Base-by-base conservation (phyloP, 371 early-diverging fungal species). In the Mortierella sp. region DNA sequence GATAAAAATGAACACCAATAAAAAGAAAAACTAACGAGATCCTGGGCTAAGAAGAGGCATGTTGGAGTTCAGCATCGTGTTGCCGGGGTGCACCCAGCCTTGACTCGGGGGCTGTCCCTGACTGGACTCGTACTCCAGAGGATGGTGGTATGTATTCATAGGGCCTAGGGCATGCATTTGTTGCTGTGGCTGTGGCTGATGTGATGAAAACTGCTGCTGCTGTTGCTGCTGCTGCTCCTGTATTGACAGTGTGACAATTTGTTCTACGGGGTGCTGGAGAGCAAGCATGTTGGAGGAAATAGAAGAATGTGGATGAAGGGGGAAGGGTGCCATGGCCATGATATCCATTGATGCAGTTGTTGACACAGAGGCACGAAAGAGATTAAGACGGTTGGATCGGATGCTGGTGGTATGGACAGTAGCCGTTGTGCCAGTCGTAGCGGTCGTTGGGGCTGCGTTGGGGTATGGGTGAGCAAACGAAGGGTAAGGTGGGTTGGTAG, bases 331-430 rank as follows among this genome's bases (percentile, higher is more conserved):
- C 60, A 77, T 77, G 65, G 83, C 71, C 77, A 80, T 44, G 78
- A 84, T 70, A 78, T 84, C 81, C 84, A 84, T 84, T 27, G 84
- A 72, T 16, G 78, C 55, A 14, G 78, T 74, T 27, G 73, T 75
- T 21, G 74, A 56, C 38, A 70, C 74, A 48, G 81, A 70, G 12
- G 75, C 60, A 48, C 74, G 68, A 46, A 84, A 43, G n/a, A 84
- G 70, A 32, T 70, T 72, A 0, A 75, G 68, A 29, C 76, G 55
- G n/a, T 51, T 32, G 38, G 65, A 65, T 65, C 65, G 32, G 32
- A 32, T 38, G 38, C 65, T 65, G 21, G 65, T 65, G 18, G 38
- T 65, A 32, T 65, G 65, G 65, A 65, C 65, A 1, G 38, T 65
- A 60, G 29, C 35, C 5, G 65, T 65, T 65, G 65, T 65, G 21